Percentiles rank a stretch among this genome's conserved stretches.
phyloP scores from a whole-genome alignment of 23 red algal species.

The Gracilaria gracilis region DNA sequence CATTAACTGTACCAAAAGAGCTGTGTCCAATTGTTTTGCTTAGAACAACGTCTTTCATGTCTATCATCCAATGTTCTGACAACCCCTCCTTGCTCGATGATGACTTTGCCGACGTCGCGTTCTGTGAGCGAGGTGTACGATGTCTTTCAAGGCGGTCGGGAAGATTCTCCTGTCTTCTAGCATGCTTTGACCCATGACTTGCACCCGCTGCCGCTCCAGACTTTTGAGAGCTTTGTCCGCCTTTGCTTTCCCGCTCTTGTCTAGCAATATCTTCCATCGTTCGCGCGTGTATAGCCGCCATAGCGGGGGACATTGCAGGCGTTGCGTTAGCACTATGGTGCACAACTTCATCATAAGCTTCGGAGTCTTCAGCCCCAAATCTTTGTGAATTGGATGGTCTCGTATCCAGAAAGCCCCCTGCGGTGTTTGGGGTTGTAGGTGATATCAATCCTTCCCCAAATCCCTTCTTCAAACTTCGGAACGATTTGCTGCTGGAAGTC shows the following conservation, averaged over 20 bases:
- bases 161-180: not conserved
- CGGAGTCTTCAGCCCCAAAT: not conserved
- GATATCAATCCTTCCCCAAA: not conserved
- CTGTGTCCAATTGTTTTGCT: slow-evolving; percentile 83
- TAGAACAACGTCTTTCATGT: slow-evolving; percentile 42
- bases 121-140: not conserved
- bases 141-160: slow-evolving; percentile 8
- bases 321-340: slow-evolving; percentile 38
- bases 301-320: slow-evolving; percentile 35
- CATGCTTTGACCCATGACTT: not conserved
- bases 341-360: not conserved
- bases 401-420: not conserved
- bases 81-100: slow-evolving; percentile 18
- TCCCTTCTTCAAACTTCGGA: not conserved
- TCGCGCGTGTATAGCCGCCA: slow-evolving; percentile 55
- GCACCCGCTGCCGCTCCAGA: not conserved
- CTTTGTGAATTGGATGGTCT: not conserved
- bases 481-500: slow-evolving; percentile 18
- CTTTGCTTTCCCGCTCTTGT: not conserved
- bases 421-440: not conserved
- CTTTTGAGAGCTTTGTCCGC: not conserved
- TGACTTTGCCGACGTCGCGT: not conserved
- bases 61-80: slow-evolving; percentile 76
- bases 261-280: slow-evolving; percentile 26
- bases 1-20: slow-evolving; percentile 82